phyloP scores from a whole-genome alignment of 495 filamentous ascomycete species.

The Lepidopterella palustris region DNA sequence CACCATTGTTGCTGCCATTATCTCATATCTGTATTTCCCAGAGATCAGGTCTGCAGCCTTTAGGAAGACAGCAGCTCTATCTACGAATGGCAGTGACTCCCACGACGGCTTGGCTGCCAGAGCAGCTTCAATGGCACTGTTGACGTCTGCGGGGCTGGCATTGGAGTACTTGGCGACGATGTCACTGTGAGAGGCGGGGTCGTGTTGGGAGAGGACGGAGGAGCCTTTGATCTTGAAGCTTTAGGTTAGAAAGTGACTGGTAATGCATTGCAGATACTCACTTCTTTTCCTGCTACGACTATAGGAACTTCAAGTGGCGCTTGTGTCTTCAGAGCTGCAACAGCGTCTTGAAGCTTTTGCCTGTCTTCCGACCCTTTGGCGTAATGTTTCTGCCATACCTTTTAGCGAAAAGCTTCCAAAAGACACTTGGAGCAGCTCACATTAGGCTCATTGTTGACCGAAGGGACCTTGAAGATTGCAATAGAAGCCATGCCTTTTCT shows the following conservation, averaged over 20 bases:
- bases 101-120: constrained; percentile 74
- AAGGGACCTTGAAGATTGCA: constrained; percentile 80
- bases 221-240: constrained; percentile 45
- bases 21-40: constrained; percentile 83
- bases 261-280: constrained; percentile 28
- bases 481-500: constrained; percentile 40
- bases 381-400: constrained; percentile 66
- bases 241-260: constrained; percentile 7
- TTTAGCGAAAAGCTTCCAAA: constrained; percentile 1
- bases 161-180: constrained; percentile 71
- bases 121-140: constrained; percentile 69
- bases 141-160: constrained; percentile 65
- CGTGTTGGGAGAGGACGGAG: constrained; percentile 53
- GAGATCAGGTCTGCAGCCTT: constrained; percentile 86
- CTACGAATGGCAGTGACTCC: constrained; percentile 75
- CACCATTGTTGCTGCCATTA: constrained; percentile 90
- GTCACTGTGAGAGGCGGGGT: constrained; percentile 67
- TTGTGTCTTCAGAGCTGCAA: constrained; percentile 54
- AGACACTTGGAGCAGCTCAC: constrained; percentile 45
- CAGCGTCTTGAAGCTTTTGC: constrained; percentile 60
- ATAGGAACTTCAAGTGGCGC: constrained; percentile 66
- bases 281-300: constrained; percentile 71
- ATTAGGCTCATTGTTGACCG: constrained; percentile 86
- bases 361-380: constrained; percentile 72
- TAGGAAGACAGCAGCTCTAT: constrained; percentile 87